phyloP scores from a whole-genome alignment of 106 monocot genomes.

The Amphibolis antarctica region DNA sequence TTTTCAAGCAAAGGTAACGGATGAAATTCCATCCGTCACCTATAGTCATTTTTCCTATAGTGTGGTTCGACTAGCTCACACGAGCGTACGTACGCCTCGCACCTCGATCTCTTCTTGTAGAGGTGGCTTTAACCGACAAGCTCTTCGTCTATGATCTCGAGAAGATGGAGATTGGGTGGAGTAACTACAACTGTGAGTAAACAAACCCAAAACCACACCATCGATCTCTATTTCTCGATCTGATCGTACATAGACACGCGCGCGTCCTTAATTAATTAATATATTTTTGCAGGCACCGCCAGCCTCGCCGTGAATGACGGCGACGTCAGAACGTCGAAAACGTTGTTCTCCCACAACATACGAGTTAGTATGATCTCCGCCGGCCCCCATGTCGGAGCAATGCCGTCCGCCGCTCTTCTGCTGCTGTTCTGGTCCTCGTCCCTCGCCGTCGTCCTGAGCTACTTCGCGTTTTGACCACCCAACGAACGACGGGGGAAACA shows the following conservation, averaged over 20 bases:
- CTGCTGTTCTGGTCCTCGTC: background rate
- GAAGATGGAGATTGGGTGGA: constrained; percentile 1
- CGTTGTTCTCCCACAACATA: background rate
- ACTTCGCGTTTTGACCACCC: background rate
- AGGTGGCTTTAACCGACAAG: background rate
- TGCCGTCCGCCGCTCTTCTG: too few species aligned
- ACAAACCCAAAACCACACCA: too few species aligned
- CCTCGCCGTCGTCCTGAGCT: background rate
- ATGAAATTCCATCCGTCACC: too few species aligned
- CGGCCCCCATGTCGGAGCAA: background rate
- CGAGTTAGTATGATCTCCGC: background rate
- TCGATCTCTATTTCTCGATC: background rate
- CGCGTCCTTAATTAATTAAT: background rate
- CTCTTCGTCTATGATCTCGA: constrained; percentile 2
- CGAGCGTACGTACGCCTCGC: background rate
- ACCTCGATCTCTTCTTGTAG: too few species aligned
- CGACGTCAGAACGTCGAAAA: background rate
- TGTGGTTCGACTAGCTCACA: background rate
- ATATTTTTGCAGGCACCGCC: background rate
- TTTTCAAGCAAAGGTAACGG: too few species aligned
- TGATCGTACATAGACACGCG: background rate
- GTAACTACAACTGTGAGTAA: background rate
- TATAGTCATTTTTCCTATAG: too few species aligned
- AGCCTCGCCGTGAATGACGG: background rate
- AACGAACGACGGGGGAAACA: background rate